Evolutionary conservation across 208 protist species (phyloP).

Genomic region (Leishmania arabica): DNA sequence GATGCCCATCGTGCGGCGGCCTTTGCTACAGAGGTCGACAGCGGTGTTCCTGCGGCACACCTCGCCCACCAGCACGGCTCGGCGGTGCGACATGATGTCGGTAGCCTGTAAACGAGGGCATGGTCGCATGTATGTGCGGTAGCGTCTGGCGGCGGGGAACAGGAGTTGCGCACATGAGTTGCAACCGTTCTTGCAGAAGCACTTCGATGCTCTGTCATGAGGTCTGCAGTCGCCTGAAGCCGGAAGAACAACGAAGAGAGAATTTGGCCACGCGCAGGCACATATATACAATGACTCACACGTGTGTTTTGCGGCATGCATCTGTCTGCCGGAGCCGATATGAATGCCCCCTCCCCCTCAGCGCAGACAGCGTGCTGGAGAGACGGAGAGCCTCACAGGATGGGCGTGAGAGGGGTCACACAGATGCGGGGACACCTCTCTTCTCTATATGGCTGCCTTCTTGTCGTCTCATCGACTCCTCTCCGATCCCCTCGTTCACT

Average conservation of each 20-base stretch:
- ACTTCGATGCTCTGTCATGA: neutral
- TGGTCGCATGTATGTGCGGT: neutral
- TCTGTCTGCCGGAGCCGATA: no score
- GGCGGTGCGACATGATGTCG: neutral
- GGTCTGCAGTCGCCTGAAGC: neutral
- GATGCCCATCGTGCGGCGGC: conserved; percentile 47
- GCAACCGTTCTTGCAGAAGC: neutral
- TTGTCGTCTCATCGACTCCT: neutral
- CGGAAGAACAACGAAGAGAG: neutral
- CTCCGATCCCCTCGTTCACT: neutral
- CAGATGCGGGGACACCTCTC: neutral
- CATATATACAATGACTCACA: neutral
- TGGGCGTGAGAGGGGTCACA: no score
- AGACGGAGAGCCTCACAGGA: no score
- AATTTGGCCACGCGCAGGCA: neutral
- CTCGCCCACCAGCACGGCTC: conserved; percentile 6
- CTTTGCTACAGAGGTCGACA: conserved; percentile 66
- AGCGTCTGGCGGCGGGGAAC: neutral
- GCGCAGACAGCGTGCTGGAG: no score
- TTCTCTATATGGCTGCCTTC: neutral
- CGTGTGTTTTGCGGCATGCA: no score
- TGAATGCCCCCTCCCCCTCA: no score
- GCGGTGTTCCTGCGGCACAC: conserved; percentile 52
- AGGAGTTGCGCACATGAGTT: neutral
- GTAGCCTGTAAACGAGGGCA: neutral